Base-by-base conservation (phyloP, 352 stramenopile genomes). In the Phytophthora constricta region DNA sequence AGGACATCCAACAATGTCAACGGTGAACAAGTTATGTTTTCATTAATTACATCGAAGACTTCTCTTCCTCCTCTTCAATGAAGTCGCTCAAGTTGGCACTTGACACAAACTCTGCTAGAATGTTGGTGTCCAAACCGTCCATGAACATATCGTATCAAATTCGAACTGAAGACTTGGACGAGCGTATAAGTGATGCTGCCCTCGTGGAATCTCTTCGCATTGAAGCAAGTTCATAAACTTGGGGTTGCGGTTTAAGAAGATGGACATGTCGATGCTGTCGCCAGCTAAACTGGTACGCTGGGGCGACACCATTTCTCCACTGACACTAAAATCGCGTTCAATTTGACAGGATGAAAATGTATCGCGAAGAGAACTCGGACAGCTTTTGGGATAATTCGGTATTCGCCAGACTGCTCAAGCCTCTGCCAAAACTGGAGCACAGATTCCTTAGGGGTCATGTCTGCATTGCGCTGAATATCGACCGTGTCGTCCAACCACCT, bases 271-370 rank as follows among this genome's bases (percentile, higher is more conserved):
- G 25, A 69, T 31, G 22, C 27, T 70, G 33, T 61, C 27, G 28
- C 45, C 39, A 4, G 48, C 41, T 14, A 68, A 34, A 19, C 23
- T 52, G 2, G 25, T 62, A 20, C 61, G 52, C 47, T 68, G 58
- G 1, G 26, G 26, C 10, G 20, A 16, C 14, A 53, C 48, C 51
- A 63, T 58, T 23, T 43, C 20, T 31, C 45, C 61, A 17, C 48
- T 62, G 10, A 70, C 56, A 55, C 41, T 26, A 25, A 70, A 66
- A 26, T 70, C 63, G 14, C 63, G 34, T 25, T 68, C 61, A 19
- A 68, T 68, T 17, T 68, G 16, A 25, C 43, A 68, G 0, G 52
- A 62, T 3, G 61, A 58, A 4, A 26, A 14, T 26, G 52, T 31
- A 62, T 68, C 5, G 61, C 5, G 5, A 58, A 57, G 4, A 63